phyloP scores from a whole-genome alignment of 2,329 filamentous ascomycete species.

The Xylariaceae sp. region DNA sequence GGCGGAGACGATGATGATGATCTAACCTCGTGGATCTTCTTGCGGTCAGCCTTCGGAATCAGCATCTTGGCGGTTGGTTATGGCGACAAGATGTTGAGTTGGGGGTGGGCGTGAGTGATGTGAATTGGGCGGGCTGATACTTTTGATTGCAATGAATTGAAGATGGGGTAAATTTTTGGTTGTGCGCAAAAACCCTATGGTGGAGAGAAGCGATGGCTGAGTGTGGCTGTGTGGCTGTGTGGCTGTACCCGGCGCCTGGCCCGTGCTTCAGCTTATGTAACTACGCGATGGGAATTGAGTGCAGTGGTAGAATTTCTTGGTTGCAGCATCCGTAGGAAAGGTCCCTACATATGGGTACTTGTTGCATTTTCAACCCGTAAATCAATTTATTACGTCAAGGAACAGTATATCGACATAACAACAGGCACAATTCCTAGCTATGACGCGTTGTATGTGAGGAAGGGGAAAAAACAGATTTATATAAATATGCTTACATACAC shows the following conservation, averaged over 20 bases:
- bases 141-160: constrained; percentile 33
- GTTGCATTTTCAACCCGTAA: too few relatives aligned
- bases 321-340: too few relatives aligned
- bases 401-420: too few relatives aligned
- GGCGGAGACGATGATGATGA: constrained; percentile 7
- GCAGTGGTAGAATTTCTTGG: too few relatives aligned
- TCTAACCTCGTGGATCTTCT: constrained; percentile 91
- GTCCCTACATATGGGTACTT: too few relatives aligned
- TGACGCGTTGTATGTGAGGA: too few relatives aligned
- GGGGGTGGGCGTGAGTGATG: constrained; percentile 39
- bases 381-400: too few relatives aligned
- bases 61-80: constrained; percentile 73
- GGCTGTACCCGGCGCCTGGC: too few relatives aligned
- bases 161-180: constrained; percentile 36
- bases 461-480: too few relatives aligned
- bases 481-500: too few relatives aligned
- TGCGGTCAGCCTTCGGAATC: constrained; percentile 99
- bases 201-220: constrained; percentile 25
- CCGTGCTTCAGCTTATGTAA: not conserved
- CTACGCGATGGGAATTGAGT: too few relatives aligned
- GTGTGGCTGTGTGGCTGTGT: not conserved
- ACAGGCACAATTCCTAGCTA: too few relatives aligned
- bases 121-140: constrained; percentile 28
- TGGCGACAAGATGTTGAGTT: constrained; percentile 54
- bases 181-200: constrained; percentile 40